These are phyloP conservation scores for Pythium oligandrum DNA, from an alignment of 352 stramenopile genomes.

Conservation along the genomic window DNA sequence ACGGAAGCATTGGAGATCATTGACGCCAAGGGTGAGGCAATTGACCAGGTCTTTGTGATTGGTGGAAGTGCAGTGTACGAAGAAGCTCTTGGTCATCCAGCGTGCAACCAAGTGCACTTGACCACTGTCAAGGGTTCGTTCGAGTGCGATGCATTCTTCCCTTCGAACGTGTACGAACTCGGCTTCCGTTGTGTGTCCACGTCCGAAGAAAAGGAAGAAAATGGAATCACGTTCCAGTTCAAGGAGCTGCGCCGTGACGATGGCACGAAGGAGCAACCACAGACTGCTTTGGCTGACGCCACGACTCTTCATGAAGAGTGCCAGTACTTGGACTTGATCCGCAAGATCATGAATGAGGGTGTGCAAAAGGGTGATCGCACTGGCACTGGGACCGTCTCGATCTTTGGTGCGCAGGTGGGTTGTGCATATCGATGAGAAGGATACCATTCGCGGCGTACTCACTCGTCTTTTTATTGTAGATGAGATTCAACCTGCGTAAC, in stretches of 20 bases:
- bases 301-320: constrained; percentile 27
- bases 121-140: constrained; percentile 85
- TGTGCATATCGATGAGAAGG: neutral
- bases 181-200: constrained; percentile 40
- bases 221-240: constrained; percentile 77
- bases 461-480: constrained; percentile 31
- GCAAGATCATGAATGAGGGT: constrained; percentile 95
- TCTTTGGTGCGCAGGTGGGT: constrained; percentile 93
- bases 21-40: constrained; percentile 44
- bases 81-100: constrained; percentile 82
- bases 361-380: constrained; percentile 95
- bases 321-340: constrained; percentile 90
- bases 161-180: constrained; percentile 54
- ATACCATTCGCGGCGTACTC: neutral
- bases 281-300: constrained; percentile 22
- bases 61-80: constrained; percentile 94
- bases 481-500: constrained; percentile 93
- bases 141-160: constrained; percentile 93
- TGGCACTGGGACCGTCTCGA: constrained; percentile 97
- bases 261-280: constrained; percentile 4
- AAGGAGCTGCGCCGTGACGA: constrained; percentile 45
- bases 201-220: constrained; percentile 69
- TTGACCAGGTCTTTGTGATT: constrained; percentile 97
- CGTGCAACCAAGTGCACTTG: constrained; percentile 87
- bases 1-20: constrained; percentile 89